Conservation (phyloP, 768 basidiomycete species). For the Amanita pallidorosea region DNA sequence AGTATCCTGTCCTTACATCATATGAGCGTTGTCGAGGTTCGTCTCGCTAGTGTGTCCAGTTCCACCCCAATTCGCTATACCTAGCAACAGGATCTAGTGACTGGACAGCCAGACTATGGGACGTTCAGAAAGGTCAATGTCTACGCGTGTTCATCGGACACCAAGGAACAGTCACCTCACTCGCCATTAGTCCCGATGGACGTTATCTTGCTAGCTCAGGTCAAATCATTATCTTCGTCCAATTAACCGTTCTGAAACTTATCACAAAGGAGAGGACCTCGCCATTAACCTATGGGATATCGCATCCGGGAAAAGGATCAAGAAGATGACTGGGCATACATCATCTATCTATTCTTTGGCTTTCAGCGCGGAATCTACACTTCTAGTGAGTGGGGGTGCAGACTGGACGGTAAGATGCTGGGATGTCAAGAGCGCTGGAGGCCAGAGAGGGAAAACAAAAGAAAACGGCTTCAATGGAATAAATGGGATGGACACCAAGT, state of each 20-base stretch:
- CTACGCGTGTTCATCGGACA: conserved; percentile 95
- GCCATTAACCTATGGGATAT: conserved; percentile 96
- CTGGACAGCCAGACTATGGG: conserved; percentile 94
- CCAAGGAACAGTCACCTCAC: conserved; percentile 73
- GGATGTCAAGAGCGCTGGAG: conserved; percentile 83
- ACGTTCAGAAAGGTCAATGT: conserved; percentile 91
- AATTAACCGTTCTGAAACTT: conserved; percentile 1
- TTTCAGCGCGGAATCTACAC: conserved; percentile 84
- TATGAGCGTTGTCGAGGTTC: background rate
- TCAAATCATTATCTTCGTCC: conserved; percentile 15
- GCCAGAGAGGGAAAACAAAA: conserved; percentile 40
- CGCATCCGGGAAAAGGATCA: conserved; percentile 87
- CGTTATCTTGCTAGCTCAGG: conserved; percentile 88
- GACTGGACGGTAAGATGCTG: conserved; percentile 99
- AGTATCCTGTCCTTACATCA: conserved; percentile 20
- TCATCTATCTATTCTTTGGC: conserved; percentile 83
- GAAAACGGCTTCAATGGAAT: conserved; percentile 38
- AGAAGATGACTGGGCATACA: conserved; percentile 93
- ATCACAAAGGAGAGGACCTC: conserved; percentile 64
- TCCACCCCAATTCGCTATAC: conserved; percentile 97
- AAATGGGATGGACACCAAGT: conserved; percentile 11
- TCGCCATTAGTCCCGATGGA: conserved; percentile 91
- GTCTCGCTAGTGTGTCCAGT: conserved; percentile 67
- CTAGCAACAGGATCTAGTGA: conserved; percentile 96
- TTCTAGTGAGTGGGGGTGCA: conserved; percentile 84